Evolutionary conservation across 495 filamentous ascomycete species (phyloP).

Genomic region (Lepraria neglecta): DNA sequence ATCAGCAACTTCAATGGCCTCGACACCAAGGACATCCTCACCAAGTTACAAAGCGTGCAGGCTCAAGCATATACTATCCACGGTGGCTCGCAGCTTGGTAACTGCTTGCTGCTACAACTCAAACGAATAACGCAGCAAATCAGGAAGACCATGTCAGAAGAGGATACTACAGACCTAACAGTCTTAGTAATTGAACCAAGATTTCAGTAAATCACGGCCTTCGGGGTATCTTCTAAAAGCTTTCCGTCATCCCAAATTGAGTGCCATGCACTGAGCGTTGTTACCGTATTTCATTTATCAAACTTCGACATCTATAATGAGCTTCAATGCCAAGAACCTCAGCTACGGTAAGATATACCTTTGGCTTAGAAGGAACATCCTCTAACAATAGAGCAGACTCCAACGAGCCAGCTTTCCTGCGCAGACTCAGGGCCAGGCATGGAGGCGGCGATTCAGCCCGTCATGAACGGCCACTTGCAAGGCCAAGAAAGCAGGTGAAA

Average conservation of each 20-base stretch:
- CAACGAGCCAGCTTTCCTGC: conserved; percentile 26
- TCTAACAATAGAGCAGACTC: conserved; percentile 18
- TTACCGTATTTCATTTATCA: not conserved
- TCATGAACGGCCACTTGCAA: conserved; percentile 27
- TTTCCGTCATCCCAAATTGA: not conserved
- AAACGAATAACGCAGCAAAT: too few relatives aligned
- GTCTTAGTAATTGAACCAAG: too few relatives aligned
- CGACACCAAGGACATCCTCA: not conserved
- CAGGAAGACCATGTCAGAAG: too few relatives aligned
- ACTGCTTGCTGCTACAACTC: too few relatives aligned
- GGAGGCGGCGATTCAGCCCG: conserved; percentile 19
- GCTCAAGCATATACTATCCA: too few relatives aligned
- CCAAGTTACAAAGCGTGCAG: not conserved
- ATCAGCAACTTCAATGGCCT: not conserved
- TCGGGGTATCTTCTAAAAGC: too few relatives aligned
- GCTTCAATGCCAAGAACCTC: conserved; percentile 21
- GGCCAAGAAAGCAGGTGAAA: conserved; percentile 28
- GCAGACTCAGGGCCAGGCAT: conserved; percentile 19
- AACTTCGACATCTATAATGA: not conserved
- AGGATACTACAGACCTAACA: too few relatives aligned
- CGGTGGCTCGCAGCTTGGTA: too few relatives aligned
- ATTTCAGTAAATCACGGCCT: too few relatives aligned
- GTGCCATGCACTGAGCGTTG: not conserved
- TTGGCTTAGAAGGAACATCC: not conserved
- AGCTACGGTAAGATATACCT: conserved; percentile 21